Evolutionary conservation across 2,329 filamentous ascomycete genomes (phyloP), one percentile per base, ranked within the genome.

Genomic region (Lasiodiplodia hormozganensis): DNA sequence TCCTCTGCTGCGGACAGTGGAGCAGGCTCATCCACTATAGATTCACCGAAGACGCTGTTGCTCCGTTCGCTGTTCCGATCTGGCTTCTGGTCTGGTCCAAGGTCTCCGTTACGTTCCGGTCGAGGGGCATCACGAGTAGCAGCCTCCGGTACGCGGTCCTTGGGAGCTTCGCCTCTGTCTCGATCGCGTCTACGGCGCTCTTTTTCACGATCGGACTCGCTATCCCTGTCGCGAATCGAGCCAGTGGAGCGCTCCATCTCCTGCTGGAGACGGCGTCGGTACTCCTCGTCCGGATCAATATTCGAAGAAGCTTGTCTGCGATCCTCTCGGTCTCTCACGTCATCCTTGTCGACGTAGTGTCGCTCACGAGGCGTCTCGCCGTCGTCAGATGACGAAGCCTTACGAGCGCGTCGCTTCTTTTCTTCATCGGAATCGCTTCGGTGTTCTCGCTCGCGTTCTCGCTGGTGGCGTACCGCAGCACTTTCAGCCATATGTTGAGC

Each of bases 211-310:
- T 62, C 67, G 2, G 76, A 74, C 54, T 78, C 77, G 34, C 73
- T 74, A 12, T 69, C 69, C 12, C 79, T 75, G 16, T 74, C 74
- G n/a, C 73, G 72, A 31, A 74, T 76, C 16, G 69, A 38, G 31
- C 74, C 72, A 67, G 73, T 76, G 10, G 57, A 43, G 43, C 78
- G 78, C 28, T 82, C 81, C 4, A 82, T 75, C 71, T 84, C 83
- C 67, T 80, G 77, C 69, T 82, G 81, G 18, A 84, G 78, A 10
- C 83, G 80, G 36, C 83, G 82, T 53, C 83, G 81, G 70, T 85
- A 85, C 43, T 85, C 84, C 70, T 85, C 83, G 51, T 85, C 83
- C 4, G 84, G 80, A 67, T 85, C 83, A 2, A 83, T 62, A 23
- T 75, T 71, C 16, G 75, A 68, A 10, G 76, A 74, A n/a, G 69